Conservation (phyloP, 441 rosid species). For the Pelargonium australe region DNA sequence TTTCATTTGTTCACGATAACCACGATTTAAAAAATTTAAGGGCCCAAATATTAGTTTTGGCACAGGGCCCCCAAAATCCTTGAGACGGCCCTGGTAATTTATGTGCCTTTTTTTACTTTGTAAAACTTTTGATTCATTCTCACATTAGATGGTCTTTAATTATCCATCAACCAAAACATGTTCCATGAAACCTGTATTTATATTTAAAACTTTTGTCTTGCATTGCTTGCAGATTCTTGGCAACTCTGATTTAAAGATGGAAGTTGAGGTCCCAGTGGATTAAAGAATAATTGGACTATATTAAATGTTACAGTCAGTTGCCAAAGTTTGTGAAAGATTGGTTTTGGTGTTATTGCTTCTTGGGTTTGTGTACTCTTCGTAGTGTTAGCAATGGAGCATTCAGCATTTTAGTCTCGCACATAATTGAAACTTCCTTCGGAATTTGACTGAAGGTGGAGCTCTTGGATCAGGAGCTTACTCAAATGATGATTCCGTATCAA, state of each 20-base stretch:
- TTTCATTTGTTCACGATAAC: too few relatives aligned
- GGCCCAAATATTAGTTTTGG: too few relatives aligned
- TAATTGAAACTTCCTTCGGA: background rate
- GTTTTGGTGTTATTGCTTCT: background rate
- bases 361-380: background rate
- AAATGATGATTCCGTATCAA: background rate
- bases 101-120: too few relatives aligned
- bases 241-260: constrained; percentile 49
- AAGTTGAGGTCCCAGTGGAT: constrained; percentile 66
- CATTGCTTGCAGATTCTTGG: constrained; percentile 40
- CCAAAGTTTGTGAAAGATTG: constrained; percentile 3
- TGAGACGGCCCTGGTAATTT: too few relatives aligned
- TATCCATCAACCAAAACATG: background rate
- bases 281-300: constrained; percentile 14
- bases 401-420: background rate
- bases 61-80: too few relatives aligned
- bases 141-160: background rate
- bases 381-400: background rate
- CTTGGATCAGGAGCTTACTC: constrained; percentile 1
- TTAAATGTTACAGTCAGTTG: background rate
- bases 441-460: background rate
- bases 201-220: background rate
- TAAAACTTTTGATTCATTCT: too few relatives aligned
- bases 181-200: background rate
- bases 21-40: too few relatives aligned